Evolutionary conservation across 768 basidiomycete genomes (phyloP).

Genomic region (Mycena maculata): DNA sequence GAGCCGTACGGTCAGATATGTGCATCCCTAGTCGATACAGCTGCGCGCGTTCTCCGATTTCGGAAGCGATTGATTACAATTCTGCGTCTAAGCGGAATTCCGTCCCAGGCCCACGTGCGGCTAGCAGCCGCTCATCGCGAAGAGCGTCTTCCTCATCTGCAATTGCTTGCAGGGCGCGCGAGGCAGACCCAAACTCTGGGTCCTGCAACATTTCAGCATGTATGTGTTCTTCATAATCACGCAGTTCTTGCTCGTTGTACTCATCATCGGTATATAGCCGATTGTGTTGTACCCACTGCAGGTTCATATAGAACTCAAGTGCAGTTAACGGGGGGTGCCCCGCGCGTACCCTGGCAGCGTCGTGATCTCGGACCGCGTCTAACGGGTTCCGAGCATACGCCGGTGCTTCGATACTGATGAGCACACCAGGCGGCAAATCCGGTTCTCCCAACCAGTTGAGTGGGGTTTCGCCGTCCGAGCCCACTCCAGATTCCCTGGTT

Average conservation of each 20-base stretch:
- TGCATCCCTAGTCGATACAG: too few species aligned
- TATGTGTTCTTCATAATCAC: not conserved
- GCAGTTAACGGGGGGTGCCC: not conserved
- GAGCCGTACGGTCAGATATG: too few species aligned
- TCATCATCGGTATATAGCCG: not conserved
- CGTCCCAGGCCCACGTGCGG: too few species aligned
- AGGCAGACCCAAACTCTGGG: not conserved
- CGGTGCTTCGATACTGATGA: not conserved
- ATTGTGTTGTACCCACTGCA: not conserved
- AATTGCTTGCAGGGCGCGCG: not conserved
- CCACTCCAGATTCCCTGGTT: too few species aligned
- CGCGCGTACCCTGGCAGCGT: not conserved
- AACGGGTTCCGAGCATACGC: not conserved
- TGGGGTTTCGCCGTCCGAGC: too few species aligned
- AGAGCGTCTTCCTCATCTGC: too few species aligned
- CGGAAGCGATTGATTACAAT: too few species aligned
- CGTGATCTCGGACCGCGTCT: not conserved
- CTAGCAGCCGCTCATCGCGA: too few species aligned
- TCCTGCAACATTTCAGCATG: not conserved
- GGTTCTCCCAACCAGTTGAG: too few species aligned
- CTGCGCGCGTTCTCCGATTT: too few species aligned
- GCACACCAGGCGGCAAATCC: not conserved
- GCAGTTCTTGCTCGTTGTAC: not conserved
- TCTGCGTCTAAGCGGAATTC: too few species aligned
- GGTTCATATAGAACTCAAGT: not conserved